Conservation (phyloP, 2,329 filamentous ascomycete genomes). For the Aspergillus sp. region DNA sequence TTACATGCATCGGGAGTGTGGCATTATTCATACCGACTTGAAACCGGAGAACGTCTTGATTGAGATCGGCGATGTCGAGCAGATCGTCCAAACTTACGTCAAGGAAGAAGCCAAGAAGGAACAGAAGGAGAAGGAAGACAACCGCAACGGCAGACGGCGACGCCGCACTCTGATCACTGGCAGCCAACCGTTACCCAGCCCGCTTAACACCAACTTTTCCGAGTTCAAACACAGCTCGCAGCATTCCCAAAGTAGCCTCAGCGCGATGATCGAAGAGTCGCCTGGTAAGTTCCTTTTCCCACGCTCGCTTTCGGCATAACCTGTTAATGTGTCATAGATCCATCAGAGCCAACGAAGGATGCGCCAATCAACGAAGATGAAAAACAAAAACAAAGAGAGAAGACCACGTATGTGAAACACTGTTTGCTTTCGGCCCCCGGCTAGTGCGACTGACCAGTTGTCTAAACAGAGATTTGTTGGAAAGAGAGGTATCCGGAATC, state of each 20-base stretch:
- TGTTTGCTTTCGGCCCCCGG: neutral
- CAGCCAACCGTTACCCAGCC: slow-evolving; percentile 90
- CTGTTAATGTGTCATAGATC: no score
- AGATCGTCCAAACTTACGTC: slow-evolving; percentile 94
- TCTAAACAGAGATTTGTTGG: slow-evolving; percentile 69
- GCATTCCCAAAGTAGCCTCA: slow-evolving; percentile 66
- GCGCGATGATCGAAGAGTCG: slow-evolving; percentile 70
- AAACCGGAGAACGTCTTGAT: slow-evolving; percentile 98
- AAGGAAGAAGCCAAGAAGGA: slow-evolving; percentile 61
- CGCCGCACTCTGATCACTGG: slow-evolving; percentile 92
- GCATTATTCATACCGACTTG: slow-evolving; percentile 95
- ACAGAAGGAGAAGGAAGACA: slow-evolving; percentile 83
- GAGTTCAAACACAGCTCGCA: slow-evolving; percentile 59
- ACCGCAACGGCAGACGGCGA: slow-evolving; percentile 82
- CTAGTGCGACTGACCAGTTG: neutral
- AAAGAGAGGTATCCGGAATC: slow-evolving; percentile 89
- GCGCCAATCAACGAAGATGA: slow-evolving; percentile 49
- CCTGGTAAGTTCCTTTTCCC: slow-evolving; percentile 48
- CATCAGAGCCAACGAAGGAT: no score
- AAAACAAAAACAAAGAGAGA: slow-evolving; percentile 76
- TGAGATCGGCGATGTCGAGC: slow-evolving; percentile 97
- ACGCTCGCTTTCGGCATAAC: slow-evolving; percentile 15
- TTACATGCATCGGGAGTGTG: slow-evolving; percentile 94
- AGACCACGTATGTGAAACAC: slow-evolving; percentile 71
- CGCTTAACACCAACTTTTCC: slow-evolving; percentile 85